Base-by-base conservation (phyloP, 179 eudicot species). In the Gypsophila paniculata region DNA sequence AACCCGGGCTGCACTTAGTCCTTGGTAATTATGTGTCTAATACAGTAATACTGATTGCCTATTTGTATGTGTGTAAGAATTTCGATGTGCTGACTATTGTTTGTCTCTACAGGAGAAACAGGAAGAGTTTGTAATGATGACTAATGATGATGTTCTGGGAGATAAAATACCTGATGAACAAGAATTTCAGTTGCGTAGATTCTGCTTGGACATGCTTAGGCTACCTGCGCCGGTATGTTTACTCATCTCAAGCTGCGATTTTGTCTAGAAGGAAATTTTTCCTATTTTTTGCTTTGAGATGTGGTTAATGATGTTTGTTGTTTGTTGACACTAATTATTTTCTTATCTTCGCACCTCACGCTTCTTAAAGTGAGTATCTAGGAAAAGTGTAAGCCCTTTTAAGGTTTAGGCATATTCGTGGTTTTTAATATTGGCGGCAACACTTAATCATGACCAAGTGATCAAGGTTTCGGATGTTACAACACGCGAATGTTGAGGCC, bases 111-210 rank as follows among this genome's bases (percentile, higher is more conserved):
- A 93, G 98, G 96, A 86, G 57, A 85, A 74, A 79, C 82, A 69
- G 36, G 93, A 86, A 81, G 38, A 77, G 53, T 69, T 68, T 59
- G 74, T 75, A 61, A 69, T 76, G 54, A 81, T 91, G 91, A 85
- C 93, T 61, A 93, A 88, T 80, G 98, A 93, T 78, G 98, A 93
- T 67, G 81, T 91, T 73, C 78, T 93, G 84, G 98, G 98, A 71
- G 98, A 93, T 78, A 81, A 79, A 58, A 80, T 93, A 68, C 98
- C 98, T 65, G 76, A 72, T 36, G 88, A 83, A 38, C 98, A 93
- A 79, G 93, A 93, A 82, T 74, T 72, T 55, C 80, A 80, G 23
- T 62, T 93, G 75, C 82, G 88, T 75, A 87, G 85, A 72, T 86
- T 88, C 77, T 91, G 97, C 85, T 86, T 84, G 75, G 89, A 86